Evolutionary conservation across 176 grass and related monocot genomes (phyloP), one percentile per base, ranked within the genome.

Genomic region (Aechmea fasciata): DNA sequence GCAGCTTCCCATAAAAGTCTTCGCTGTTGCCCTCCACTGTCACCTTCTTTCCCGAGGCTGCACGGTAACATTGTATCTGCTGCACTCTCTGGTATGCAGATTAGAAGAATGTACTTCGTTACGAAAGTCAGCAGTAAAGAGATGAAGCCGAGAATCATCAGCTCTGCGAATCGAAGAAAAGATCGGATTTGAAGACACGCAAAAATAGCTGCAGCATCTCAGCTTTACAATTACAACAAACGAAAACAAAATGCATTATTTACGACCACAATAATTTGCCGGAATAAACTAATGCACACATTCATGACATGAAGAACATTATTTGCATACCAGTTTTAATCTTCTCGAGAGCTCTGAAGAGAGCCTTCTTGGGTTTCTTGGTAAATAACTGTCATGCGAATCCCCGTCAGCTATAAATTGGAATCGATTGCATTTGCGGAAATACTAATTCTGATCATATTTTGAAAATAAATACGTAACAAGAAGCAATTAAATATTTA

Each of bases 91-190:
- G 94, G 74, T 68, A 97, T 90, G 84, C 94, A 97, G 71, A 97
- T 90, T 81, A 79, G 14, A 47, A 69, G 13, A 15, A 97, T 79
- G 41, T 81, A 87, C 18, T 83, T 75, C 69, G 83, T 76, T 50
- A 73, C 77, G 72, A 97, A 72, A 11, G 72, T 84, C n/a, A 93
- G 84, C 68, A 97, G 77, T 77, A 97, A 73, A 20, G 94, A 97
- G 64, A 97, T 90, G 79, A 97, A 93, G 3, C 94, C 94, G 33
- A 97, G 84, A 9, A 91, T 93, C 94, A 97, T 97, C 79, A 97
- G 81, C 89, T 97, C 94, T 97, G 86, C 74, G 65, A 65, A 63
- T 66, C 24, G 10, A 15, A 67, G 3, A 12, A 80, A 67, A 49
- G 59, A 52, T 29, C 5, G 10, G 54, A 55, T 14, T 55, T 55